Evolutionary conservation across 1,139 yeast genomes (phyloP), one percentile per base, ranked within the genome.

Genomic region (Yarrowia galli): DNA sequence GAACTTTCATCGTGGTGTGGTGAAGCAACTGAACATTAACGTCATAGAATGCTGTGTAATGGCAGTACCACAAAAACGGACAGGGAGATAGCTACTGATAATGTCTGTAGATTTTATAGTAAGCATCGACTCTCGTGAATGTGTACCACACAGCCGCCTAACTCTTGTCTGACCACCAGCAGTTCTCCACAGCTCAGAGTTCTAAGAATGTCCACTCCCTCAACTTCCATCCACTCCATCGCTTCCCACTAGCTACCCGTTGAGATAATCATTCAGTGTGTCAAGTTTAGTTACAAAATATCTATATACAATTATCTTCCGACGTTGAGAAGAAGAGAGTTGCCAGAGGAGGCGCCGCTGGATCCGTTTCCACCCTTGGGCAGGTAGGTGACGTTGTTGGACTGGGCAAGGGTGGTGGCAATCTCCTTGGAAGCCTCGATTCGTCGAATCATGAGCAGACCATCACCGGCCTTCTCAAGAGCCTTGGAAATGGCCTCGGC

Each of bases 401-500:
- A 89, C 70, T 82, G 81, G 38, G 97, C 92, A 77, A 95, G 84
- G 22, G 97, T 91, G 68, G 84, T 82, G 9, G 99, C 99, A 78
- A 96, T 95, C 72, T 92, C 98, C 82, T 91, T 92, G 51, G 97
- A 91, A 1, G 99, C 98, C 78, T 96, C 99, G 74, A 96, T 87
- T 81, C 98, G 86, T 85, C 99, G 88, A 75, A 95, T 92, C 84
- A 91, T 85, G 78, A 96, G 84, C 74, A 96, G 84, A 73, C 99
- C 99, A 76, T 96, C 98, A 78, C 99, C 99, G 42, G 97, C 95
- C 82, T 92, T 92, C 67, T 89, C 87, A 74, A 96, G 85, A 4
- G 99, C 98, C 80, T 89, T 92, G 63, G 98, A 92, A 72, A 96
- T 96, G 70, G 89, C 88, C 71, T 95, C 99, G 9, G 98, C 99